Evolutionary conservation across 1,139 yeast species (phyloP).

Genomic region (Geotrichum australiense): DNA sequence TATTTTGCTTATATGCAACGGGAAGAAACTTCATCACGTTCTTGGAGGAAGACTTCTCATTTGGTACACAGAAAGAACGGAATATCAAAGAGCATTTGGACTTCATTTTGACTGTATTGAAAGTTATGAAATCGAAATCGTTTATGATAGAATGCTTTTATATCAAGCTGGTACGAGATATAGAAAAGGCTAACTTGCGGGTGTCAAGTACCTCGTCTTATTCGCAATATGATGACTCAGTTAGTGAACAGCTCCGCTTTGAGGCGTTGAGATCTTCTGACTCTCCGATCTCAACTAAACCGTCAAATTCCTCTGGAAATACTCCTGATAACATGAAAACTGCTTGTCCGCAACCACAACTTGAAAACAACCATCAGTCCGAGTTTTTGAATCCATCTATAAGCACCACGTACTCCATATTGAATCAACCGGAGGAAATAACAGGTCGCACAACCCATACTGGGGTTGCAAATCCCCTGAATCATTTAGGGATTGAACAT

Average conservation of each 20-base stretch:
- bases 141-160: conserved; percentile 23
- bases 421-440: too few relatives aligned
- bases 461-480: too few relatives aligned
- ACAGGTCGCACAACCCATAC: too few relatives aligned
- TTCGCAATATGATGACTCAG: not conserved
- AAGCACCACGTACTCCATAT: too few relatives aligned
- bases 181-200: conserved; percentile 7
- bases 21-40: conserved; percentile 25
- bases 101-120: conserved; percentile 24
- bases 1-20: conserved; percentile 25
- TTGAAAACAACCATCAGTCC: too few relatives aligned
- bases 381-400: too few relatives aligned
- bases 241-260: too few relatives aligned
- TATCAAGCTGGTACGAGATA: conserved; percentile 14
- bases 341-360: not conserved
- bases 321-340: not conserved
- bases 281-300: conserved; percentile 1
- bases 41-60: conserved; percentile 18
- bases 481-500: too few relatives aligned
- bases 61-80: conserved; percentile 9
- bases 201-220: not conserved
- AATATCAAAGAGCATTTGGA: conserved; percentile 22
- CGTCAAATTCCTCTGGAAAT: too few relatives aligned
- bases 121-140: conserved; percentile 19
- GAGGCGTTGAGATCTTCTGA: conserved; percentile 7